A percentile compares a stretch with the other conserved stretches of the same genome.
Conservation (phyloP, 1,284 basidiomycete genomes). For the Ceratobasidium sp. region DNA sequence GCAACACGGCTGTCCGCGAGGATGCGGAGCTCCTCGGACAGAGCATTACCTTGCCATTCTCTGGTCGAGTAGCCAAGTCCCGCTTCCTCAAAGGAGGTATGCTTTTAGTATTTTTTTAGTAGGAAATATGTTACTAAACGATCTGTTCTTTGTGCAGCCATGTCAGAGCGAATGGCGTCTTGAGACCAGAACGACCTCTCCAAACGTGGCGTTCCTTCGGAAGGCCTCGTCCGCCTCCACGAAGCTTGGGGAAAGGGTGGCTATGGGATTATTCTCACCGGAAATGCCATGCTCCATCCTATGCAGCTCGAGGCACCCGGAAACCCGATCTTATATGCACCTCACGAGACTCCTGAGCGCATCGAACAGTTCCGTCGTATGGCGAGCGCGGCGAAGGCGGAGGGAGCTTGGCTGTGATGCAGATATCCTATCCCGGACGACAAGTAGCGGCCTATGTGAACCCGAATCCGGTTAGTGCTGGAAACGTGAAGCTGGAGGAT, state of each 20-base stretch:
- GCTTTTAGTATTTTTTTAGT: background rate
- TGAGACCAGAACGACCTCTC: conserved; percentile 17
- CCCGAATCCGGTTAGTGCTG: conserved; percentile 56
- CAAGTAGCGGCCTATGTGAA: conserved; percentile 51
- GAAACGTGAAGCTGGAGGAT: conserved; percentile 51
- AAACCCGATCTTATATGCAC: conserved; percentile 46
- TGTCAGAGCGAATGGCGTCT: conserved; percentile 25
- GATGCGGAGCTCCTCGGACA: conserved; percentile 26
- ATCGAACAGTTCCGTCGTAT: conserved; percentile 56
- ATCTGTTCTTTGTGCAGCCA: background rate
- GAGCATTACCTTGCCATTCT: conserved; percentile 22
- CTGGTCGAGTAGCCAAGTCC: conserved; percentile 21
- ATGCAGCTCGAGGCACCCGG: conserved; percentile 43
- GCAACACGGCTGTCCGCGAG: background rate
- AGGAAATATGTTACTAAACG: background rate
- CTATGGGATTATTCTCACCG: conserved; percentile 32
- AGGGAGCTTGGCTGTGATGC: conserved; percentile 60
- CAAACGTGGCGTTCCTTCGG: conserved; percentile 24
- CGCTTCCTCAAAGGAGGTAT: conserved; percentile 38
- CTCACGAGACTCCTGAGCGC: conserved; percentile 51
- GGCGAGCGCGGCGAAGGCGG: conserved; percentile 59
- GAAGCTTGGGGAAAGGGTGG: conserved; percentile 23
- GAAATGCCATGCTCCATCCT: conserved; percentile 28
- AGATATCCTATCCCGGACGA: conserved; percentile 61
- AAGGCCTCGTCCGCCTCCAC: conserved; percentile 16